phyloP scores from a whole-genome alignment of 2,329 filamentous ascomycete species.

The Hymenoscyphus occultus region DNA sequence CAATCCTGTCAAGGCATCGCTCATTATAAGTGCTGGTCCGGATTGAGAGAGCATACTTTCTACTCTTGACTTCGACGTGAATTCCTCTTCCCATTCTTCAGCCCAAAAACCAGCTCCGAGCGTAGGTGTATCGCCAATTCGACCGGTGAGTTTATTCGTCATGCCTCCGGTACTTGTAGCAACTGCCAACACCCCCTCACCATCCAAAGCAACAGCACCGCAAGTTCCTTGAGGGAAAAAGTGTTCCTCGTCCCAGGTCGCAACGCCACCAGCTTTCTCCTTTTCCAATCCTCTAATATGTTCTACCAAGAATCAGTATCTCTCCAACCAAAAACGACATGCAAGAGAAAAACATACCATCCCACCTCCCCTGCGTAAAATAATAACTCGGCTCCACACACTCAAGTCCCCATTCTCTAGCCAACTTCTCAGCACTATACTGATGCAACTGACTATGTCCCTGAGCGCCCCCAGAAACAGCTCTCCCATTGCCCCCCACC shows the following conservation, averaged over 20 bases:
- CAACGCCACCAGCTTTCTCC: conserved; percentile 44
- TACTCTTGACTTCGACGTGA: conserved; percentile 25
- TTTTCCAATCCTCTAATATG: conserved; percentile 58
- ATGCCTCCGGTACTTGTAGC: conserved; percentile 71
- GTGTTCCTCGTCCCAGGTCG: conserved; percentile 57
- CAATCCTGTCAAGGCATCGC: conserved; percentile 45
- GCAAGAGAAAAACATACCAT: conserved; percentile 43
- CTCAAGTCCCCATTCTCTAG: conserved; percentile 65
- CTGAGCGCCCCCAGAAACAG: conserved; percentile 44
- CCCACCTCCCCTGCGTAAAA: conserved; percentile 75
- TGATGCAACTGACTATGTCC: conserved; percentile 71
- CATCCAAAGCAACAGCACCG: conserved; percentile 77
- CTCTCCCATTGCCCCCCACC: conserved; percentile 40
- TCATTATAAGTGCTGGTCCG: conserved; percentile 41
- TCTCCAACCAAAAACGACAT: neutral
- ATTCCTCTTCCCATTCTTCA: conserved; percentile 68
- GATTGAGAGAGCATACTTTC: conserved; percentile 23
- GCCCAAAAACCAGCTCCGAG: conserved; percentile 88
- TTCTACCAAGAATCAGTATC: conserved; percentile 38
- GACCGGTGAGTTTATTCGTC: conserved; percentile 83
- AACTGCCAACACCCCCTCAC: conserved; percentile 68
- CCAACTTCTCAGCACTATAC: conserved; percentile 65
- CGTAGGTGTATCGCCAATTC: conserved; percentile 83
- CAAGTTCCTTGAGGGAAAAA: conserved; percentile 82
- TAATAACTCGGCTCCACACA: conserved; percentile 68